phyloP scores from a whole-genome alignment of 768 basidiomycete genomes.

The Termitomyces sp. region DNA sequence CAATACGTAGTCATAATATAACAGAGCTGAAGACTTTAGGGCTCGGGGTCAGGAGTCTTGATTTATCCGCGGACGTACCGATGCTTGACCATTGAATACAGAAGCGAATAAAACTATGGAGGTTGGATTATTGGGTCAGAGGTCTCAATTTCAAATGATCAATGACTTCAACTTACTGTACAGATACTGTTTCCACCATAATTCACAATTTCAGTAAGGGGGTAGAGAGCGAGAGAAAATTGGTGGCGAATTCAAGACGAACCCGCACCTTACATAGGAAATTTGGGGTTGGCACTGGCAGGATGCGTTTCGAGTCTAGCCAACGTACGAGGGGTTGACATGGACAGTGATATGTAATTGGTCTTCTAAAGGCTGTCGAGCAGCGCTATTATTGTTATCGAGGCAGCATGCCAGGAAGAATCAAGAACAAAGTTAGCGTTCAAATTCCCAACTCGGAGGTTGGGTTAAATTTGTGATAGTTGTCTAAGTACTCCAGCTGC shows the following conservation, averaged over 20 bases:
- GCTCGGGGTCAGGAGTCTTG: neutral
- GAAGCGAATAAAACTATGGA: conserved; percentile 12
- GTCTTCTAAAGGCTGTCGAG: neutral
- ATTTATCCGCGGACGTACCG: neutral
- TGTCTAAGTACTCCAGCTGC: neutral
- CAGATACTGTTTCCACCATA: neutral
- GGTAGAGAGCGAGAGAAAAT: too few relatives aligned
- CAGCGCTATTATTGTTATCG: neutral
- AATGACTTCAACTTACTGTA: neutral
- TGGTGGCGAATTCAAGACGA: neutral
- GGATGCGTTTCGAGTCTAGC: neutral
- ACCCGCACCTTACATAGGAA: neutral
- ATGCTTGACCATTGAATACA: conserved; percentile 17
- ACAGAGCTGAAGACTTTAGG: conserved; percentile 10
- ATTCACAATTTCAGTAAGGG: too few relatives aligned
- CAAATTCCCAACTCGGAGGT: neutral
- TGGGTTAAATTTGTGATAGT: neutral
- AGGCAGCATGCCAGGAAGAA: neutral
- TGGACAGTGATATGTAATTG: neutral
- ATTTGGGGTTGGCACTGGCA: too few relatives aligned
- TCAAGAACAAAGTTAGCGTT: neutral
- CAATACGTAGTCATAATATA: conserved; percentile 25
- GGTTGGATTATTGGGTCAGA: too few relatives aligned
- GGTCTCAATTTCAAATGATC: neutral
- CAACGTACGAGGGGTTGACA: neutral